These are phyloP conservation scores for Fusarium albidum DNA, from an alignment of 2,329 filamentous ascomycete genomes.

Conservation along the genomic window DNA sequence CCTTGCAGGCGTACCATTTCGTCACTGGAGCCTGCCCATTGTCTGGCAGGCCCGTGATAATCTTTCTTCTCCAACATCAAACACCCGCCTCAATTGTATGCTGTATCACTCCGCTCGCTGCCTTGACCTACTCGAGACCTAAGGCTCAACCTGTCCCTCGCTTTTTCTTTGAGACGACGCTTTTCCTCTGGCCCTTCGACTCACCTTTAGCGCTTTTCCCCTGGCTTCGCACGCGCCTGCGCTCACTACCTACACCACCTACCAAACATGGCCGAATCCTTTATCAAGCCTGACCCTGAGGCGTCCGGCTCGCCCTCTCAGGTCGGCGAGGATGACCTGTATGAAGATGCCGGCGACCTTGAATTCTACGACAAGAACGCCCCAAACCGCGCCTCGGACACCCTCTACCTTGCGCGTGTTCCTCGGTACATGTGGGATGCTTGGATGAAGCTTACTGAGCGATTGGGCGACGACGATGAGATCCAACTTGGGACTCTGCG, in stretches of 20 bases:
- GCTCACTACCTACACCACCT: constrained; percentile 5
- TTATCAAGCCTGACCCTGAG: constrained; percentile 61
- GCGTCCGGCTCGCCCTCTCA: constrained; percentile 51
- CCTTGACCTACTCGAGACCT: not conserved
- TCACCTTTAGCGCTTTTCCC: not conserved
- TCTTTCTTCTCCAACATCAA: constrained; percentile 17
- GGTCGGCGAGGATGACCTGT: constrained; percentile 72
- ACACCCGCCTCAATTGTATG: not conserved
- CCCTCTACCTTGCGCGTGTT: constrained; percentile 77
- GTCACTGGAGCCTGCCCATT: constrained; percentile 32
- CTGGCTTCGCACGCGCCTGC: constrained; percentile 8
- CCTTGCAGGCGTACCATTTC: constrained; percentile 23
- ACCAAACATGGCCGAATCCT: constrained; percentile 45
- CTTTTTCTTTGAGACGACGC: not conserved
- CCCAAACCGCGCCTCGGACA: constrained; percentile 50
- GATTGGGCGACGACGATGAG: constrained; percentile 81
- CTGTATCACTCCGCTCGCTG: not conserved
- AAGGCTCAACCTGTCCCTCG: not conserved
- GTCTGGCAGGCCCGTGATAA: not conserved
- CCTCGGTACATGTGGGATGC: constrained; percentile 83
- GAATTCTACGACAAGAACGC: constrained; percentile 60
- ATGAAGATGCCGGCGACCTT: constrained; percentile 66
- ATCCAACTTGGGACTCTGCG: constrained; percentile 81
- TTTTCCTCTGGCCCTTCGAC: too few relatives aligned
- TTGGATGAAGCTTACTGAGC: constrained; percentile 64